A percentile compares a stretch with the other conserved stretches of the same genome.
phyloP scores from a whole-genome alignment of 169 alveolate species.

The Plasmodium falciparum region DNA sequence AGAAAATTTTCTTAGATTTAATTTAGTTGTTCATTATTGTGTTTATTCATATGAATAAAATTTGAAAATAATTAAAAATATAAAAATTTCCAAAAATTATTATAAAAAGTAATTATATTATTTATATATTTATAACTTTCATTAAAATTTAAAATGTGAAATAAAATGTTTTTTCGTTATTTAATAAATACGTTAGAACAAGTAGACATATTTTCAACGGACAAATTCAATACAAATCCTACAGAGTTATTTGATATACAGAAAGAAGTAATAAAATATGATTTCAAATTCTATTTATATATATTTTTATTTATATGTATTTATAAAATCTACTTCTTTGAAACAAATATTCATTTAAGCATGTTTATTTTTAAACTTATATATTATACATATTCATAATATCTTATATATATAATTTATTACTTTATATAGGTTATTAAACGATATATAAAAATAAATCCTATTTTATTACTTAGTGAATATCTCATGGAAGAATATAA shows the following conservation, averaged over 20 bases:
- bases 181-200: constrained; percentile 26
- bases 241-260: constrained; percentile 54
- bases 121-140: no score
- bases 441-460: constrained; percentile 52
- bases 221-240: constrained; percentile 26
- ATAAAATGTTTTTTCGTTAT: neutral
- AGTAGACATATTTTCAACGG: constrained; percentile 41
- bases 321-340: neutral
- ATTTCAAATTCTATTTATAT: constrained; percentile 7
- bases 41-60: no score
- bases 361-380: neutral
- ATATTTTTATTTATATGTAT: neutral
- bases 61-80: no score
- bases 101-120: no score
- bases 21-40: no score
- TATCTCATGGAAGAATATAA: constrained; percentile 58
- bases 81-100: no score
- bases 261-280: constrained; percentile 63
- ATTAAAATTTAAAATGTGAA: no score
- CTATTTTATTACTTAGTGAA: constrained; percentile 61
- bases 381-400: neutral
- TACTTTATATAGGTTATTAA: constrained; percentile 43
- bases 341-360: neutral
- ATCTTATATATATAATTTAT: constrained; percentile 14
- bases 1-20: no score